These are phyloP conservation scores for Clitocybe nebularis DNA, from an alignment of 1,284 basidiomycete genomes.

Conservation along the genomic window DNA sequence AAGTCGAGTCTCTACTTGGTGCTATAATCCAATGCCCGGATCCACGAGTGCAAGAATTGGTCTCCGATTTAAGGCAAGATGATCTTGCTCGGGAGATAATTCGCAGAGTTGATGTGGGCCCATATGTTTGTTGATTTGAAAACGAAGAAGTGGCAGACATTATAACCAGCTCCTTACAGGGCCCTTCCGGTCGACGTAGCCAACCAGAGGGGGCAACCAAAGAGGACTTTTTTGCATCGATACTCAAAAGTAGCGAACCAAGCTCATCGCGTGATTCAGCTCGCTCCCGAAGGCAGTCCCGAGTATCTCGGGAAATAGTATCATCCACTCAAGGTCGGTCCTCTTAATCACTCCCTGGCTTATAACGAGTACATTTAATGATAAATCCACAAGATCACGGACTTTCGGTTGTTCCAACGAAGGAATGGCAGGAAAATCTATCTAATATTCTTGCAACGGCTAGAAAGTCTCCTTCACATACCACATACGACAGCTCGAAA, in stretches of 20 bases:
- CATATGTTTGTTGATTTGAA: conserved; percentile 50
- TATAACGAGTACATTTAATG: no score
- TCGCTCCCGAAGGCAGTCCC: conserved; percentile 67
- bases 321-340: conserved; percentile 57
- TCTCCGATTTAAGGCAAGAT: conserved; percentile 68
- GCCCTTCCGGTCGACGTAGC: conserved; percentile 55
- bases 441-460: conserved; percentile 47
- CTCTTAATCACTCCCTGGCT: no score
- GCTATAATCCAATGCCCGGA: conserved; percentile 73
- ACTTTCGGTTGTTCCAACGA: conserved; percentile 59
- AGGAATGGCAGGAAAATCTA: conserved; percentile 75
- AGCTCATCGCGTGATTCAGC: conserved; percentile 49
- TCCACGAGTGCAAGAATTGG: conserved; percentile 62
- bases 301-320: conserved; percentile 72
- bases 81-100: conserved; percentile 70
- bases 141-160: conserved; percentile 10
- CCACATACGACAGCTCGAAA: conserved; percentile 12
- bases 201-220: conserved; percentile 51
- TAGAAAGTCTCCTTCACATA: conserved; percentile 14
- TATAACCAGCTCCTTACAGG: conserved; percentile 37
- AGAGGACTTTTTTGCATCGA: conserved; percentile 69
- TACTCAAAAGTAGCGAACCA: conserved; percentile 56
- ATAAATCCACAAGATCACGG: conserved; percentile 48
- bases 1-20: conserved; percentile 81
- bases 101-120: conserved; percentile 67